Evolutionary conservation across 371 early-diverging fungal species (phyloP).

Genomic region (Apophysomyces ossiformis): DNA sequence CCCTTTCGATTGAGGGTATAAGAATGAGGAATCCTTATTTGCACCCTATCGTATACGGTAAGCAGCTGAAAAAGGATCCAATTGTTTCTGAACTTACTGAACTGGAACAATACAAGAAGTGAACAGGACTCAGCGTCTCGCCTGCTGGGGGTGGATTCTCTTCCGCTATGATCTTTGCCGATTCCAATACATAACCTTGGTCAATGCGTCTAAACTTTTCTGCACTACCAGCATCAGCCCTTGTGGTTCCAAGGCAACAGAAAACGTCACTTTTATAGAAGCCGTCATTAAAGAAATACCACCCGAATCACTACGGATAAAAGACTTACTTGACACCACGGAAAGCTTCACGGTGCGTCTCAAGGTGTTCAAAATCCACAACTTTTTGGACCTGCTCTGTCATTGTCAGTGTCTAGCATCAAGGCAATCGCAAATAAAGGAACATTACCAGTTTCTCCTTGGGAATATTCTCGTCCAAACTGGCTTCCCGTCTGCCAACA

Average conservation of each 20-base stretch:
- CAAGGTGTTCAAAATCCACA: constrained; percentile 55
- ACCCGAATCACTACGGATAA: no score
- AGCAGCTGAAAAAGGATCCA: background rate
- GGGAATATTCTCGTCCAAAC: constrained; percentile 57
- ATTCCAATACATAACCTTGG: constrained; percentile 71
- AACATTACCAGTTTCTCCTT: constrained; percentile 57
- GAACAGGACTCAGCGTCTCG: constrained; percentile 45
- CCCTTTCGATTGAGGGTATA: constrained; percentile 79
- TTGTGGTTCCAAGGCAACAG: constrained; percentile 74
- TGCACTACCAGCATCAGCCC: constrained; percentile 66
- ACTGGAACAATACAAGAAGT: constrained; percentile 72
- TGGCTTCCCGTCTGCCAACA: constrained; percentile 60
- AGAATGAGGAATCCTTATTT: constrained; percentile 61
- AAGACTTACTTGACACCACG: constrained; percentile 46
- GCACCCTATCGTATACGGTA: constrained; percentile 40
- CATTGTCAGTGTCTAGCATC: background rate
- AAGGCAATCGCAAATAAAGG: background rate
- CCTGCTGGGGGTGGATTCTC: constrained; percentile 52
- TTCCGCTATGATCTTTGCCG: constrained; percentile 66
- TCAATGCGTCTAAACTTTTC: constrained; percentile 75
- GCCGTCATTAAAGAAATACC: constrained; percentile 12
- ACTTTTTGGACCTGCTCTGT: constrained; percentile 40
- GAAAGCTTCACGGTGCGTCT: constrained; percentile 39
- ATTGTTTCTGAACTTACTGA: constrained; percentile 20
- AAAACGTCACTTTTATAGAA: constrained; percentile 56